Evolutionary conservation across 176 grass and related monocot species (phyloP).

Genomic region (Carex scoparia): DNA sequence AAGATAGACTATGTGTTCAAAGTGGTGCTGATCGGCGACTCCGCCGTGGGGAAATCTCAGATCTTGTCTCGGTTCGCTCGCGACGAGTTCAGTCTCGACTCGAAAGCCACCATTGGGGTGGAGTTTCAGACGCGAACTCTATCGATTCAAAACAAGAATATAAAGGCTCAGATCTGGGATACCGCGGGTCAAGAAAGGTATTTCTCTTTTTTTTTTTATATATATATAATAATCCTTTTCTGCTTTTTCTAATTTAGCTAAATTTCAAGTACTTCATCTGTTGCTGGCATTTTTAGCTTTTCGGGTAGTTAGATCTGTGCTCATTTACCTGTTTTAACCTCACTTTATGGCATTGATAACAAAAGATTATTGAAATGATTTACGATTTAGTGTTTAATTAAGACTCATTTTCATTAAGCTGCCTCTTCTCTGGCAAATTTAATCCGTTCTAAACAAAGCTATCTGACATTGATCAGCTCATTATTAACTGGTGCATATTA

Average conservation of each 20-base stretch:
- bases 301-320: not conserved
- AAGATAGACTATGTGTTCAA: slow-evolving; percentile 97
- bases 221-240: not conserved
- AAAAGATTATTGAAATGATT: not conserved
- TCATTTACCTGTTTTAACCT: not conserved
- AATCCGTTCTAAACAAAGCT: not conserved
- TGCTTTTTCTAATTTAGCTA: not conserved
- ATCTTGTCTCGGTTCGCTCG: slow-evolving; percentile 88
- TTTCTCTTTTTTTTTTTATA: not conserved
- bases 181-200: slow-evolving; percentile 75
- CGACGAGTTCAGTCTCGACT: slow-evolving; percentile 95
- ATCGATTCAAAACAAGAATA: slow-evolving; percentile 54
- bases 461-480: not conserved
- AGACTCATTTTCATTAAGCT: not conserved
- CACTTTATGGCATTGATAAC: not conserved
- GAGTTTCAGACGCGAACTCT: slow-evolving; percentile 89
- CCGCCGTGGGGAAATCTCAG: slow-evolving; percentile 93
- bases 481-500: not conserved
- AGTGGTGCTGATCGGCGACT: slow-evolving; percentile 92
- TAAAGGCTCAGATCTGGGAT: slow-evolving; percentile 99
- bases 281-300: not conserved
- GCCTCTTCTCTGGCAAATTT: not conserved
- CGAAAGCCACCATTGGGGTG: slow-evolving; percentile 94
- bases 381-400: not conserved
- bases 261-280: not conserved